Conservation (phyloP, 495 filamentous ascomycete species). For the Talaromyces adpressus region DNA sequence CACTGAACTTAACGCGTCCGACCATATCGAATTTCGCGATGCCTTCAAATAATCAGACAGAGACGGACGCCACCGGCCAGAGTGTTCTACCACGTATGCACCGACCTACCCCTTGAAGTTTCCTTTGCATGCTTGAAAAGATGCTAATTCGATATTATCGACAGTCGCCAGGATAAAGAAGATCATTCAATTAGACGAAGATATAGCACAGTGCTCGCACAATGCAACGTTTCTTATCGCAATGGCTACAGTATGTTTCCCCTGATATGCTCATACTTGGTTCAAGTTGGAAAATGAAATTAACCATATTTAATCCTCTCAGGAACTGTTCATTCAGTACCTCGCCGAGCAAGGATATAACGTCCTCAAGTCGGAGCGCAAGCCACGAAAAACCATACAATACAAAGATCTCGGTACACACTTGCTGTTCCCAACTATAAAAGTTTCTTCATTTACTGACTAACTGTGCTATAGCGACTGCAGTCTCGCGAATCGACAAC, state of each 20-base stretch:
- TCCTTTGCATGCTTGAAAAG: too few species aligned
- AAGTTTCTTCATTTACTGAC: constrained; percentile 5
- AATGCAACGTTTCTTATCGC: constrained; percentile 94
- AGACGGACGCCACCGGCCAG: constrained; percentile 68
- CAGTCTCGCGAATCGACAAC: constrained; percentile 83
- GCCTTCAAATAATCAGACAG: constrained; percentile 23
- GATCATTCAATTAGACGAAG: constrained; percentile 82
- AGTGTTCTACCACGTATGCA: constrained; percentile 76
- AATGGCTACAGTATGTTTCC: constrained; percentile 63
- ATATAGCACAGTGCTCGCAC: constrained; percentile 76
- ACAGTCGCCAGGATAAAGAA: constrained; percentile 88
- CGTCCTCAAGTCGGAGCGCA: constrained; percentile 81
- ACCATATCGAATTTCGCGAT: neutral
- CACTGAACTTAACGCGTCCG: neutral
- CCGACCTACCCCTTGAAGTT: neutral
- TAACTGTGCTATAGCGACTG: constrained; percentile 52
- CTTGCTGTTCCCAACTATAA: too few species aligned
- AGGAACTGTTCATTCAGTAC: constrained; percentile 97
- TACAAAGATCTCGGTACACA: constrained; percentile 94
- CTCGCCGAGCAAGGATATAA: constrained; percentile 78
- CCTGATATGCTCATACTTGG: neutral
- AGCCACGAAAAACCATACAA: constrained; percentile 88
- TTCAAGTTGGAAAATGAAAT: neutral
- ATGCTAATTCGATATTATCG: neutral
- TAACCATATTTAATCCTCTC: constrained; percentile 10